Evolutionary conservation across 108 stramenopile genomes (phyloP).

Genomic region (Stephanodiscus minutulus): DNA sequence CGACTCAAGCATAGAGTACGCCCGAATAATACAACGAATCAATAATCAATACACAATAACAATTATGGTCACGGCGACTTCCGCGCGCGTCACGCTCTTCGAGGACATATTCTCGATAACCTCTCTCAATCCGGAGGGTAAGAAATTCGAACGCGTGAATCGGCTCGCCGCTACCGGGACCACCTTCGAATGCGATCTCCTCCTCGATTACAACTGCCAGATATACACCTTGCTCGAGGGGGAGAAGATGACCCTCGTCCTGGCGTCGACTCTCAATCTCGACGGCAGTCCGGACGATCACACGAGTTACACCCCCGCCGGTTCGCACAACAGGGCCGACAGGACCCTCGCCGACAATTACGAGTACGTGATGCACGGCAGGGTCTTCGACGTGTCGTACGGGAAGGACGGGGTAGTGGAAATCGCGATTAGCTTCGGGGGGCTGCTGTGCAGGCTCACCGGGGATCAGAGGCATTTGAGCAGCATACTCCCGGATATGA

Average conservation of each 20-base stretch:
- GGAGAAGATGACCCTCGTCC: constrained; percentile 89
- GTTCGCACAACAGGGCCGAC: constrained; percentile 43
- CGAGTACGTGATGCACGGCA: constrained; percentile 98
- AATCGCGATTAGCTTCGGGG: constrained; percentile 91
- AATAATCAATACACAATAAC: too few relatives aligned
- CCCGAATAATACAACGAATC: too few relatives aligned
- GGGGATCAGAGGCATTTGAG: constrained; percentile 93
- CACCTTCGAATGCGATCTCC: constrained; percentile 93
- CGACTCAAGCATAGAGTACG: too few relatives aligned
- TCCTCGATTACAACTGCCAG: constrained; percentile 95
- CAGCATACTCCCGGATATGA: constrained; percentile 88
- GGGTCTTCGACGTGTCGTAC: constrained; percentile 91
- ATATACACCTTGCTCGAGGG: constrained; percentile 86
- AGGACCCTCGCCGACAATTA: constrained; percentile 92
- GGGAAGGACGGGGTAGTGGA: constrained; percentile 80
- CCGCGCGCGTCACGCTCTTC: constrained; percentile 88
- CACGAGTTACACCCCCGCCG: constrained; percentile 72
- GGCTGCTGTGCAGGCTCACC: constrained; percentile 92
- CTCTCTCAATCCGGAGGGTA: constrained; percentile 93
- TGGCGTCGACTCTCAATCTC: constrained; percentile 91
- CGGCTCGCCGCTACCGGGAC: constrained; percentile 90
- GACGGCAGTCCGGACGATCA: constrained; percentile 95
- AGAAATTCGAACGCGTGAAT: constrained; percentile 89
- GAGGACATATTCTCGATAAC: constrained; percentile 97
- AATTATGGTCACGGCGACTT: constrained; percentile 53